Base-by-base conservation (phyloP, 2,329 filamentous ascomycete species). In the Hymenoscyphus repandus region DNA sequence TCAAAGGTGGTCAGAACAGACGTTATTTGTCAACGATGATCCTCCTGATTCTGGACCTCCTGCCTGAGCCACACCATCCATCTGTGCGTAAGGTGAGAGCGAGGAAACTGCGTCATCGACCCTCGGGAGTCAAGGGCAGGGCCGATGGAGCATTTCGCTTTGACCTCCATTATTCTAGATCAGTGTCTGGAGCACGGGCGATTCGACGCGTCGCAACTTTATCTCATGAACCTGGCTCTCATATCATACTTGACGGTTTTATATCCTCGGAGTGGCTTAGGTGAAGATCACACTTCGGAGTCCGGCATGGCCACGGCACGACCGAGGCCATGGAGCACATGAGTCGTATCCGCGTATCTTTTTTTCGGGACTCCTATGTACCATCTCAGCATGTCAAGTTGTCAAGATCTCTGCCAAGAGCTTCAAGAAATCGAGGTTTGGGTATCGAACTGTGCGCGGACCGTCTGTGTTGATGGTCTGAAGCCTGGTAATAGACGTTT, bases 31-130 rank as follows among this genome's bases (percentile, higher is more conserved):
- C 40, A 43, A 40, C 18, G 40, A 43, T 6, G 12, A 43, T 27
- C 40, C 18, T 31, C 18, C 18, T n/a, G 6, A 11, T 17, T 18
- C 13, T 40, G 38, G 18, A 11, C 38, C n/a, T 40, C 38, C 38
- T 40, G 17, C 40, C 30, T 13, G 12, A 31, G 10, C 40, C 10
- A 11, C 18, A 13, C 12, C 18, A 13, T n/a, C 27, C 20, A 10
- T 43, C 40, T 43, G 40, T 43, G 40, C 22, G 45, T 22, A 46
- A 22, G 20, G 11, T n/a, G 17, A 17, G 17, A 30, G 40, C 13
- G 31, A 42, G 13, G 33, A 38, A 20, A 37, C 38, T 15, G 44
- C 44, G 44, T 46, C 44, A 46, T 46, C 33, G 17, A 46, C 12
- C 10, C 34, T 17, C 34, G 15, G 10, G 5, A 5, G 3, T 13